phyloP scores from a whole-genome alignment of 257 asterid species.

The Solanum piurae region DNA sequence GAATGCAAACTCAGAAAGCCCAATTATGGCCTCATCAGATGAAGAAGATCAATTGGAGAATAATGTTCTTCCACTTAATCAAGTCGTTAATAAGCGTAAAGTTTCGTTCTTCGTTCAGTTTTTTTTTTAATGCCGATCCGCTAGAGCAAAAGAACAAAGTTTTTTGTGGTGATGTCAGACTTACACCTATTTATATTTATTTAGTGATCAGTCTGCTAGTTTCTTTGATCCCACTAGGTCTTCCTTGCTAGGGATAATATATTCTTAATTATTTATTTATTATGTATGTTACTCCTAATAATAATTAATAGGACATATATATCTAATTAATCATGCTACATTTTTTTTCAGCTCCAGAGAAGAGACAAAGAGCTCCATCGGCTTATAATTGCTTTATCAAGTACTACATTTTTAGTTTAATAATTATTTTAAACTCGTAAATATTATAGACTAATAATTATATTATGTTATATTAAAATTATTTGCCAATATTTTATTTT shows the following conservation, averaged over 20 bases:
- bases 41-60: constrained; percentile 29
- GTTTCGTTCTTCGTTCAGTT: background rate
- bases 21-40: constrained; percentile 23
- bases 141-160: no score
- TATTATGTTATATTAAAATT: background rate
- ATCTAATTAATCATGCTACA: background rate
- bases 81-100: constrained; percentile 48
- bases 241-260: background rate
- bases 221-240: background rate
- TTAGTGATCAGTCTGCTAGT: no score
- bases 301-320: background rate
- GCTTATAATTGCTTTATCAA: constrained; percentile 80
- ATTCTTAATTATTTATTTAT: background rate
- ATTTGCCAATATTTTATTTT: background rate
- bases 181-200: no score
- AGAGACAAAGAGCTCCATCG: constrained; percentile 67
- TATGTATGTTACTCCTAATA: background rate
- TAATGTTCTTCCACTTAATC: constrained; percentile 12
- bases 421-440: background rate
- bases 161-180: no score
- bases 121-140: no score
- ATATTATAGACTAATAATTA: background rate
- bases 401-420: constrained; percentile 19
- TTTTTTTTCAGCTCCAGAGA: constrained; percentile 51
- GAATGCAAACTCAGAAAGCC: background rate